Percentiles rank a stretch among this genome's conserved stretches.
phyloP scores from a whole-genome alignment of 2,329 filamentous ascomycete genomes.

The Reticulascus tulasneorum region DNA sequence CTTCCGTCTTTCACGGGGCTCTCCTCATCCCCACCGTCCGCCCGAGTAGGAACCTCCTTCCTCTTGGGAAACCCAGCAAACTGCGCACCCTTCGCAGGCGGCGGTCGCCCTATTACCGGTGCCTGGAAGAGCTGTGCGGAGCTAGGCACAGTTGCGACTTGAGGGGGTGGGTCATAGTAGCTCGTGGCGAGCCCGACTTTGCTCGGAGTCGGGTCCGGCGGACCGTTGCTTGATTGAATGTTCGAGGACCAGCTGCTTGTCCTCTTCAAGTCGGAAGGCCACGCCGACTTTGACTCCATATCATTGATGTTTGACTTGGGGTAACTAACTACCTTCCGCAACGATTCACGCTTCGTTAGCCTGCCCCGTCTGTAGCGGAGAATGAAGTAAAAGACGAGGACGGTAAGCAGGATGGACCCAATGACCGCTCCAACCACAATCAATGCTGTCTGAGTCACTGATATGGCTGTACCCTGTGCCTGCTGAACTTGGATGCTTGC shows the following conservation, averaged over 20 bases:
- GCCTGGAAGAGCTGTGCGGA: background rate
- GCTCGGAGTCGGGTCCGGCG: conserved; percentile 1
- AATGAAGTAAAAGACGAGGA: conserved; percentile 31
- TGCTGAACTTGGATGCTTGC: conserved; percentile 25
- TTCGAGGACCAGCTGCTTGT: conserved; percentile 5
- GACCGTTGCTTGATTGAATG: conserved; percentile 5
- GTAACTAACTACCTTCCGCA: conserved; percentile 17
- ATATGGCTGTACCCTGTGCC: conserved; percentile 33
- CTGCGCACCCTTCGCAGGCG: too few relatives aligned
- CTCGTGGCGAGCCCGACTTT: background rate
- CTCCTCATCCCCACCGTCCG: conserved; percentile 9
- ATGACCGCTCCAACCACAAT: conserved; percentile 38
- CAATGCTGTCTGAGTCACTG: conserved; percentile 36
- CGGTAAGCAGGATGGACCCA: conserved; percentile 35
- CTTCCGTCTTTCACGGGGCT: conserved; percentile 14
- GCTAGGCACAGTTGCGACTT: background rate
- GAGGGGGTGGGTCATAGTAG: too few relatives aligned
- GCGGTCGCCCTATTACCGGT: background rate
- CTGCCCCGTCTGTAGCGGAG: conserved; percentile 23
- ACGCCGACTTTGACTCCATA: conserved; percentile 13
- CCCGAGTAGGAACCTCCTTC: conserved; percentile 4
- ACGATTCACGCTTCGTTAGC: conserved; percentile 10
- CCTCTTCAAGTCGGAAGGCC: conserved; percentile 2
- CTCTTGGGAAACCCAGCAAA: background rate
- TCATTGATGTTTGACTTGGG: conserved; percentile 17